Evolutionary conservation across 164 flowering plant species (phyloP).

Genomic region (Liquidambar formosana): DNA sequence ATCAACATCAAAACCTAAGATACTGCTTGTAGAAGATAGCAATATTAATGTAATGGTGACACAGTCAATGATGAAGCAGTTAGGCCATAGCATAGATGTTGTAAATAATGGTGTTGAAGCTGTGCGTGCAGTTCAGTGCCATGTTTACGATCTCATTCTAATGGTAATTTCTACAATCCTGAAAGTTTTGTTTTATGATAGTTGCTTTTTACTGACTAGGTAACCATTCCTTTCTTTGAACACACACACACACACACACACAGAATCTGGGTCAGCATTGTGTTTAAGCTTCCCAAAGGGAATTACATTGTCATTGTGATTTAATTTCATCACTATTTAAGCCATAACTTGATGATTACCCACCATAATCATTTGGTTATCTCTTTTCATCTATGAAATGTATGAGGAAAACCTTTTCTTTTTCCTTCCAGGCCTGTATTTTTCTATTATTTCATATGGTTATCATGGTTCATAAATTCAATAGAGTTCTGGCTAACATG

Average conservation of each 20-base stretch:
- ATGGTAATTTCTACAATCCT: conserved; percentile 58
- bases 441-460: too few species aligned
- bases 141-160: conserved; percentile 69
- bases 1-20: conserved; percentile 47
- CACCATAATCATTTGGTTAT: background rate
- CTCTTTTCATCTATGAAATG: background rate
- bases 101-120: conserved; percentile 94
- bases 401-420: background rate
- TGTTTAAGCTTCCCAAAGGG: background rate
- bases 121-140: conserved; percentile 69
- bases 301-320: background rate
- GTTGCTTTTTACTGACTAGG: background rate
- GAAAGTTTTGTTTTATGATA: background rate
- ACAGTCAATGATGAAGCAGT: conserved; percentile 86
- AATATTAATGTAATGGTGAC: conserved; percentile 90
- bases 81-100: conserved; percentile 79
- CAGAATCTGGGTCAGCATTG: background rate
- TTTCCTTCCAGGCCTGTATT: too few species aligned
- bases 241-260: background rate
- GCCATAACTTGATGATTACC: background rate
- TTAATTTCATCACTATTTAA: background rate
- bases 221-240: background rate
- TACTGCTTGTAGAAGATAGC: conserved; percentile 96
- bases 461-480: too few species aligned
- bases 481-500: too few species aligned